A percentile compares a stretch with the other conserved stretches of the same genome.
Evolutionary conservation across 2,329 filamentous ascomycete species (phyloP).

Genomic region (Calonectria crousiana): DNA sequence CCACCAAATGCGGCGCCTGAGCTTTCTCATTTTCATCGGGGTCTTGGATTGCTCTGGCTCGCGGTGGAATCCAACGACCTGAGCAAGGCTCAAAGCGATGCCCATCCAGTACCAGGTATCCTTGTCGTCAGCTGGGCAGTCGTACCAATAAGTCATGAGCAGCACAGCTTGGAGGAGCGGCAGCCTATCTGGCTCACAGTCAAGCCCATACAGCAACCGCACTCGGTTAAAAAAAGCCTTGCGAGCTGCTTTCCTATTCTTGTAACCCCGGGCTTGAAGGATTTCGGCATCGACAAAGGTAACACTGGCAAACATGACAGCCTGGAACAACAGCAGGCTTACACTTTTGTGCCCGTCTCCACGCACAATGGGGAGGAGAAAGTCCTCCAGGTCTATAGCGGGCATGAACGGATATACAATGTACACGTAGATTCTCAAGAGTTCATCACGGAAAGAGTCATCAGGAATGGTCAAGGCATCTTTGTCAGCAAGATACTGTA

Average conservation of each 20-base stretch:
- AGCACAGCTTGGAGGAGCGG: slow-evolving; percentile 21
- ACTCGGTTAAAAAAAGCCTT: slow-evolving; percentile 22
- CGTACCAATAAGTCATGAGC: slow-evolving; percentile 28
- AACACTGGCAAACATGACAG: slow-evolving; percentile 29
- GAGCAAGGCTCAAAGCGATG: slow-evolving; percentile 19
- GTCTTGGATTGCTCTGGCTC: slow-evolving; percentile 9
- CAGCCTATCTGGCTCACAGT: slow-evolving; percentile 18
- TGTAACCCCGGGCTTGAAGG: slow-evolving; percentile 5
- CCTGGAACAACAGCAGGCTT: slow-evolving; percentile 23
- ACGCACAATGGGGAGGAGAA: slow-evolving; percentile 13
- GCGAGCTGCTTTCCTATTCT: slow-evolving; percentile 18
- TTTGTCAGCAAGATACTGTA: slow-evolving; percentile 21
- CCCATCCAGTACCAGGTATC: slow-evolving; percentile 32
- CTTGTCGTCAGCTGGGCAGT: slow-evolving; percentile 22
- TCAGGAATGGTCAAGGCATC: slow-evolving; percentile 23
- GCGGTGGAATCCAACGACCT: slow-evolving; percentile 18
- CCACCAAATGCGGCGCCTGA: slow-evolving; percentile 26
- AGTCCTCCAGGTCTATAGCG: slow-evolving; percentile 10
- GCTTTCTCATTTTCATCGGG: not conserved
- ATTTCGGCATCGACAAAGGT: slow-evolving; percentile 18
- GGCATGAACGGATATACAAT: slow-evolving; percentile 27
- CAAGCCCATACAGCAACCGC: slow-evolving; percentile 16
- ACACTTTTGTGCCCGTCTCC: not conserved
- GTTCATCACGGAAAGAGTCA: slow-evolving; percentile 19
- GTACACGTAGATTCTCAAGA: slow-evolving; percentile 15